Base-by-base conservation (phyloP, 495 filamentous ascomycete genomes). In the Neurospora hispaniola region DNA sequence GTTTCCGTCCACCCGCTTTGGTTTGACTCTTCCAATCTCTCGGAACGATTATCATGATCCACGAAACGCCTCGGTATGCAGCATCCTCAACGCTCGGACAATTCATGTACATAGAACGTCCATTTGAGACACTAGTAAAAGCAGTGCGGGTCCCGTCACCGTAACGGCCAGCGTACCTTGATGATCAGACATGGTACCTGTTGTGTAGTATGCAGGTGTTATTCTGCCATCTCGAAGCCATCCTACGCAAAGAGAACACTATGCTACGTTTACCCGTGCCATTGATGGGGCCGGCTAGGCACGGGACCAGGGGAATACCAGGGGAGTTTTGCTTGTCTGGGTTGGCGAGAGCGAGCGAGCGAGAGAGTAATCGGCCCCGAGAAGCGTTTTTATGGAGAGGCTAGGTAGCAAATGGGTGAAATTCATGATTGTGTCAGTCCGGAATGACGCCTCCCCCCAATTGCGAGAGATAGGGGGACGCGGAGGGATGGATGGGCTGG, bases 1-100 rank as follows among this genome's bases (percentile, higher is more conserved):
- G 66, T 43, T 69, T 35, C 62, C 23, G 20, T 39, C 38, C 59
- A 27, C 20, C 71, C 71, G 71, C 42, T 68, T 69, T 69, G 35
- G 59, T 38, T 41, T n/a, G 35, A 70, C 39, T 73, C 46, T 71
- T 78, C 79, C 79, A 79, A 76, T 73, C 70, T 69, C 77, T 78
- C 74, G 80, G 79, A 79, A 76, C 76, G 73, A 77, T 78, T 72
- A 69, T 77, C 43, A 75, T 31, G 27, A 31, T 31, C 54, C 54
- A 35, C 54, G 23, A 62, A 62, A 62, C 54, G 54, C 54, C 27
- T 35, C 54, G 12, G 54, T 66, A 27, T 66, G 54, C 23, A 66
- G 54, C 54, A 66, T 18, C 23, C 14, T 66, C 54, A 66, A 66
- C 54, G 54, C 14, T 66, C 54, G 54, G 54, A 66, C 54, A 38